Evolutionary conservation across 371 early-diverging fungal species (phyloP), one percentile per base, ranked within the genome.

Genomic region (Mucor lusitanicus): DNA sequence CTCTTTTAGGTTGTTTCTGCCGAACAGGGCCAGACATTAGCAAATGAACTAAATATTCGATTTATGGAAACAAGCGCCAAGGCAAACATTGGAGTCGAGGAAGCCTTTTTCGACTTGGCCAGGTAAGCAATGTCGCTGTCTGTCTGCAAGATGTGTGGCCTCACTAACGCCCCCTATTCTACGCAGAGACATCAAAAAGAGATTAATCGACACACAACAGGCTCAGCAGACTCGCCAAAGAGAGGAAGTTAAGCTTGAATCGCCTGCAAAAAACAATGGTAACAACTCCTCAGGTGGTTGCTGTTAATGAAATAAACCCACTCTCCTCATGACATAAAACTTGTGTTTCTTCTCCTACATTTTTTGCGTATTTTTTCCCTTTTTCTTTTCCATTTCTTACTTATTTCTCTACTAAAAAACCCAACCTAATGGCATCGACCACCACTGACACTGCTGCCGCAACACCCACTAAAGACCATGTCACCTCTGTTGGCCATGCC

Each of bases 41-140:
- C 97, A 40, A 90, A 92, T 68, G 89, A 94, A 72, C 89, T 95
- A 39, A 86, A 88, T 53, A 94, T 99, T 76, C 88, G 92, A 69
- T 97, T 97, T 76, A 84, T 97, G 79, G 98, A 98, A 81, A 98
- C 99, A 56, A 92, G 93, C 71, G 98, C 99, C 65, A 99, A 99
- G 84, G 92, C 95, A 71, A 95, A 77, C 65, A 95, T 92, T 74
- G 94, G 96, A 69, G 99, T 99, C 53, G 99, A 99, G 75, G 96
- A 97, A 75, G 98, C 98, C 54, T 99, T 99, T 87, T 91, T 95
- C 76, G 94, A 94, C 65, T 90, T 99, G 79, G 98, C 99, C 25
- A 91, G 92, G 94, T 94, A 85, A 69, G 95, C 46, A 42, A 1
- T 42, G 2, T 46, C 3, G 19, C 21, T 5, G 3, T 46, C 8